These are phyloP conservation scores for Endogone sp. DNA, from an alignment of 192 early-diverging fungal genomes.

Conservation along the genomic window DNA sequence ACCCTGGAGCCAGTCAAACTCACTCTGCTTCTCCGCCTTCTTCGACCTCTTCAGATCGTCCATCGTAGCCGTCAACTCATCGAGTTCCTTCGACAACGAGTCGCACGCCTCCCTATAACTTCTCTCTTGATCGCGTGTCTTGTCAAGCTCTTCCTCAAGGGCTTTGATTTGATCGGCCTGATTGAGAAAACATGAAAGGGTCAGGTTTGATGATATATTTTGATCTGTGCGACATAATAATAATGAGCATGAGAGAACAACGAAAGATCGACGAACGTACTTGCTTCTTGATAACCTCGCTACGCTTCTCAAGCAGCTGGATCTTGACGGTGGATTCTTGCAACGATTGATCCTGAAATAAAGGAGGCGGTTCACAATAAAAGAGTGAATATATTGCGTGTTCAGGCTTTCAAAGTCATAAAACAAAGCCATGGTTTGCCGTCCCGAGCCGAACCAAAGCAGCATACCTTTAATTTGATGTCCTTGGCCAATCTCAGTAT, in stretches of 20 bases:
- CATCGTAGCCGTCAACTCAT: conserved; percentile 66
- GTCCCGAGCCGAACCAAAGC: too few relatives aligned
- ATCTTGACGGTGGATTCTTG: conserved; percentile 75
- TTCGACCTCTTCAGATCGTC: conserved; percentile 32
- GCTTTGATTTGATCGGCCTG: conserved; percentile 50
- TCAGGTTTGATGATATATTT: not conserved
- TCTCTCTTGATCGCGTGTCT: conserved; percentile 53
- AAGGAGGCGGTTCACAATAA: not conserved
- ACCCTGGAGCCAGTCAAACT: too few relatives aligned
- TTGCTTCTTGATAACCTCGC: conserved; percentile 63
- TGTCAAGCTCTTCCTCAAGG: conserved; percentile 56
- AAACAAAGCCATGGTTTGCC: too few relatives aligned
- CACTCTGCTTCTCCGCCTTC: not conserved
- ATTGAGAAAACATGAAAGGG: conserved; percentile 7
- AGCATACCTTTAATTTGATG: conserved; percentile 71
- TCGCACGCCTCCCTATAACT: conserved; percentile 74
- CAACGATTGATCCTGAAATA: conserved; percentile 63
- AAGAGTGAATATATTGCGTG: too few relatives aligned
- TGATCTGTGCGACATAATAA: too few relatives aligned
- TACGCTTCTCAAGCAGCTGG: conserved; percentile 79
- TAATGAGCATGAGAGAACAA: too few relatives aligned
- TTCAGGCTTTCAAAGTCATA: too few relatives aligned
- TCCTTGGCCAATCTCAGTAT: conserved; percentile 77
- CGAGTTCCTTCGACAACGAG: conserved; percentile 64
- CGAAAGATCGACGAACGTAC: not conserved